These are phyloP conservation scores for Dujonia santamariae DNA, from an alignment of 1,139 yeast genomes.

Conservation along the genomic window DNA sequence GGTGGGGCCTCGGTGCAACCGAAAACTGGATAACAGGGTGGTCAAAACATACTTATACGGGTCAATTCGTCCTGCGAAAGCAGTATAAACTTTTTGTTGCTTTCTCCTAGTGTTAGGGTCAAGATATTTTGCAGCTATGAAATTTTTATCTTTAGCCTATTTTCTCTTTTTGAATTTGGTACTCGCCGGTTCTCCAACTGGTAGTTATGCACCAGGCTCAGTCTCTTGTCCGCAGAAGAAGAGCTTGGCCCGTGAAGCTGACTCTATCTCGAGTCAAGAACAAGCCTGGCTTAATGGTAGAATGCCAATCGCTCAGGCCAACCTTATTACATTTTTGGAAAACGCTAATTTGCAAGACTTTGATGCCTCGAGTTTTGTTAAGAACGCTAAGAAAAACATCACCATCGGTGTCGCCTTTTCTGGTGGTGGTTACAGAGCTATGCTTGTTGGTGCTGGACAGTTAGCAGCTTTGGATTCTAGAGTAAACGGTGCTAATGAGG, in stretches of 20 bases:
- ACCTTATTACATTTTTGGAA: slow-evolving; percentile 55
- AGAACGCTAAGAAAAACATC: slow-evolving; percentile 29
- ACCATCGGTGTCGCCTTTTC: slow-evolving; percentile 42
- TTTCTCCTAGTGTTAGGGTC: too few relatives aligned
- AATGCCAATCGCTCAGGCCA: slow-evolving; percentile 52
- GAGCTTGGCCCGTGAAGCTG: slow-evolving; percentile 21
- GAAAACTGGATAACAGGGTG: too few relatives aligned
- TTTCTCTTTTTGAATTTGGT: too few relatives aligned
- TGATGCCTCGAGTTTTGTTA: slow-evolving; percentile 52
- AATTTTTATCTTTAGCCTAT: too few relatives aligned
- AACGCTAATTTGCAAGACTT: slow-evolving; percentile 64
- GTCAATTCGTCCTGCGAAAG: too few relatives aligned
- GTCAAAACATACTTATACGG: too few relatives aligned
- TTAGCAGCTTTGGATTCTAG: slow-evolving; percentile 36
- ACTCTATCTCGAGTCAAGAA: slow-evolving; percentile 36
- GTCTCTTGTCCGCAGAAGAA: slow-evolving; percentile 54
- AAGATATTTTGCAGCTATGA: too few relatives aligned
- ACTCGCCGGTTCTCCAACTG: slow-evolving; percentile 57
- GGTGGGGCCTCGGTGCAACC: too few relatives aligned
- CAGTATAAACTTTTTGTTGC: too few relatives aligned
- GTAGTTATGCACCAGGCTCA: slow-evolving; percentile 65
- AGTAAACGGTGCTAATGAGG: slow-evolving; percentile 21
- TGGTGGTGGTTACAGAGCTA: slow-evolving; percentile 49
- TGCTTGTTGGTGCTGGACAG: slow-evolving; percentile 46
- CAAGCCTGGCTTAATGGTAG: slow-evolving; percentile 47